Evolutionary conservation across 2,329 filamentous ascomycete genomes (phyloP), one percentile per base, ranked within the genome.

Genomic region (Colletotrichum navitas): DNA sequence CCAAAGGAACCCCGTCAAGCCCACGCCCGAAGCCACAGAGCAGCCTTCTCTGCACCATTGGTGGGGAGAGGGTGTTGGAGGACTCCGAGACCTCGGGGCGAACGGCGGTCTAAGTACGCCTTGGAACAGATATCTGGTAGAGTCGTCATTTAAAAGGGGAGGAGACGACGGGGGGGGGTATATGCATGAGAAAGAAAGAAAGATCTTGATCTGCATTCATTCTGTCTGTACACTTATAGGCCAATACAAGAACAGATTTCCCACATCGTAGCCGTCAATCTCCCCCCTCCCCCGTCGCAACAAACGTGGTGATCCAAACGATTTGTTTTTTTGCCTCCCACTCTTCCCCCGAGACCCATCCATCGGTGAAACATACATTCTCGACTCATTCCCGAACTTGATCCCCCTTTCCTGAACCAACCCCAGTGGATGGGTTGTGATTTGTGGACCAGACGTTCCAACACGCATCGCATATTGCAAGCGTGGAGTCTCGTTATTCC

Each of bases 271-370:
- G 34, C 45, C 24, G 24, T 34, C 60, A 39, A 62, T n/a, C n/a
- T 29, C 34, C 43, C 45, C n/a, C 36, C 54, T 41, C 12, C n/a
- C 6, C 36, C 24, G n/a, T 47, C 43, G 43, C n/a, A 41, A 56
- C 54, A 56, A 12, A 26, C n/a, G 12, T 56, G 54, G 12, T 56
- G 45, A 62, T 39, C 60, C 60, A 52, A 62, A 62, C 34, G n/a
- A n/a, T 52, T 36, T 12, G n/a, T 49, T 61, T 16, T 49, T 32
- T 47, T 8, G 14, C 6, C 6, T 7, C 14, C 4, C 10, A 16
- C 16, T 39, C 45, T 51, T 36, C n/a, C 14, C 45, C 45, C 60
- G 34, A 62, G 60, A 62, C 60, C 60, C 45, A 52, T 18, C 45
- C 45, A 32, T 39, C 60, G 60, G 60, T 52, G 60, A 62, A 62